A percentile compares a stretch with the other conserved stretches of the same genome.
Evolutionary conservation across 164 flowering plant genomes (phyloP).

Genomic region (Litsea cubeba): DNA sequence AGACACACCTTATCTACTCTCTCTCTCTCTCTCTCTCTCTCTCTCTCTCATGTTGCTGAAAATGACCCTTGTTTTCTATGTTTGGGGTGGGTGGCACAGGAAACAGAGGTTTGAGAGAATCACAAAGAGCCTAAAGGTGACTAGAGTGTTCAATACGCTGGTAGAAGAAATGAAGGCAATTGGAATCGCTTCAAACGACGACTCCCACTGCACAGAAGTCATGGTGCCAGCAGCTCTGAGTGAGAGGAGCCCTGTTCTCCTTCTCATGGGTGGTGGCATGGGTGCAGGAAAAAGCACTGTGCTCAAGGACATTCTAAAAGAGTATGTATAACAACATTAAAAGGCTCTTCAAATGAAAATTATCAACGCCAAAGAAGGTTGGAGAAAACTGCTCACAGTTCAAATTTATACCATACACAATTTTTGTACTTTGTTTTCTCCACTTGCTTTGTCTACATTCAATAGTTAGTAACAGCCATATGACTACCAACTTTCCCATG

Average conservation of each 20-base stretch:
- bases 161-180: constrained; percentile 88
- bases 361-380: too few species aligned
- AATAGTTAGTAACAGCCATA: too few species aligned
- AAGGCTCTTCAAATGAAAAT: too few species aligned
- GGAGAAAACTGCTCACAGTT: too few species aligned
- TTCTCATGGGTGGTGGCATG: constrained; percentile 99
- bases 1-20: too few species aligned
- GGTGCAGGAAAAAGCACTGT: constrained; percentile 99
- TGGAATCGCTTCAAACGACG: constrained; percentile 26
- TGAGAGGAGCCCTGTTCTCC: constrained; percentile 79
- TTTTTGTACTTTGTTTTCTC: too few species aligned
- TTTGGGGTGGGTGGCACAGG: constrained; percentile 28
- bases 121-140: constrained; percentile 61
- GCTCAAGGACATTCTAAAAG: constrained; percentile 74
- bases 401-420: too few species aligned
- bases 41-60: too few species aligned
- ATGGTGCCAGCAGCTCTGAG: constrained; percentile 73
- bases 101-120: constrained; percentile 77
- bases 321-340: constrained; percentile 31
- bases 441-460: too few species aligned
- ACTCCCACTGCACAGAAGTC: constrained; percentile 45
- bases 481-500: too few species aligned
- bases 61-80: background rate
- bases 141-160: constrained; percentile 69
- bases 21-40: too few species aligned